These are phyloP conservation scores for Rhizopogon vesiculosus DNA, from an alignment of 768 basidiomycete species.

Conservation along the genomic window DNA sequence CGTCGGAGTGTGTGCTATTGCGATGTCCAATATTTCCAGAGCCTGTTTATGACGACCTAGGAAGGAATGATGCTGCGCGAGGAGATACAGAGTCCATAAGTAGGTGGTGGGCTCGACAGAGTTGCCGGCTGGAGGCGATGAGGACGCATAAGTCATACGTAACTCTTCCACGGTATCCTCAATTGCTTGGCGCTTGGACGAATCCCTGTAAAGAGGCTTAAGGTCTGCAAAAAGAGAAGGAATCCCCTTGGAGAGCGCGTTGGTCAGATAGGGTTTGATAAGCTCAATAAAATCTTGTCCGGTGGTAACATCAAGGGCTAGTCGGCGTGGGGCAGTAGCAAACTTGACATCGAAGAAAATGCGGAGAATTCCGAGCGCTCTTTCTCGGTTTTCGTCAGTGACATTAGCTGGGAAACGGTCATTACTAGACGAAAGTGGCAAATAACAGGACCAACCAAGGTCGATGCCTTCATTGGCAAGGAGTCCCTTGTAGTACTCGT, in stretches of 20 bases:
- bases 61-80: slow-evolving; percentile 83
- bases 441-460: slow-evolving; percentile 40
- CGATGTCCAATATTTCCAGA: slow-evolving; percentile 56
- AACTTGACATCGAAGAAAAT: slow-evolving; percentile 62
- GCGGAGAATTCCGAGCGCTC: slow-evolving; percentile 53
- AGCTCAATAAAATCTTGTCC: slow-evolving; percentile 67
- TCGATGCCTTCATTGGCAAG: slow-evolving; percentile 61
- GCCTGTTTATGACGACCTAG: slow-evolving; percentile 45
- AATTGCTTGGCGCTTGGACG: slow-evolving; percentile 60
- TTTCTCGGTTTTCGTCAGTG: slow-evolving; percentile 44
- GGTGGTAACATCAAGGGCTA: slow-evolving; percentile 68
- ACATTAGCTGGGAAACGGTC: slow-evolving; percentile 29
- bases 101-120: slow-evolving; percentile 65
- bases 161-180: slow-evolving; percentile 63
- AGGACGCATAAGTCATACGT: slow-evolving; percentile 28
- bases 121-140: slow-evolving; percentile 11
- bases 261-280: slow-evolving; percentile 60
- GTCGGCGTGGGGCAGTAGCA: slow-evolving; percentile 65
- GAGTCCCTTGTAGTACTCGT: slow-evolving; percentile 75
- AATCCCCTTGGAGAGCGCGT: slow-evolving; percentile 75
- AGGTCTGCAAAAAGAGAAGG: slow-evolving; percentile 93
- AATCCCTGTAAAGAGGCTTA: slow-evolving; percentile 73
- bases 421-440: background rate
- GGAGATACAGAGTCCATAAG: slow-evolving; percentile 94
- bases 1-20: slow-evolving; percentile 85